phyloP scores from a whole-genome alignment of 768 basidiomycete genomes.

The Tricholoma terreum region DNA sequence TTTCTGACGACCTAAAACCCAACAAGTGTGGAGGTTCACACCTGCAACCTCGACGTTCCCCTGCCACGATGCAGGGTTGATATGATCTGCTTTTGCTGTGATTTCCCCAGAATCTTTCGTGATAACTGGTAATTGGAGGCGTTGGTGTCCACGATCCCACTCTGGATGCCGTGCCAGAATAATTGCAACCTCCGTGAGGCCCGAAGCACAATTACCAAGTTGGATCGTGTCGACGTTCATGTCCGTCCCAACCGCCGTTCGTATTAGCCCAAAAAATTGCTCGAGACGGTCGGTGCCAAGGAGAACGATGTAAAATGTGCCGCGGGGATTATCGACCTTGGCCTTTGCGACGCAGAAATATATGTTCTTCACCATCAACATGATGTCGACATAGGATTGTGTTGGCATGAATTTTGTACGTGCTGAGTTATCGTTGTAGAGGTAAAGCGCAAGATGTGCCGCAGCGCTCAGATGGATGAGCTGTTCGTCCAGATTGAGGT shows the following conservation, averaged over 20 bases:
- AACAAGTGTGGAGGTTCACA: slow-evolving; percentile 27
- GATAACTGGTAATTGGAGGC: slow-evolving; percentile 28
- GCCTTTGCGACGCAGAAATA: slow-evolving; percentile 37
- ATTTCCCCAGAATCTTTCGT: slow-evolving; percentile 18
- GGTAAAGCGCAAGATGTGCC: slow-evolving; percentile 23
- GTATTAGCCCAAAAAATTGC: slow-evolving; percentile 31
- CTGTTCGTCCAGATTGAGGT: no score
- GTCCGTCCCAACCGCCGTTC: slow-evolving; percentile 35
- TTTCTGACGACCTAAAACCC: slow-evolving; percentile 23
- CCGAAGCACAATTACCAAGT: slow-evolving; percentile 24
- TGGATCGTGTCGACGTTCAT: slow-evolving; percentile 25
- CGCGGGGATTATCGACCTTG: slow-evolving; percentile 30
- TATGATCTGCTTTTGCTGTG: no score
- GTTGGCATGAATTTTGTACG: neutral
- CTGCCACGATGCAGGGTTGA: slow-evolving; percentile 33
- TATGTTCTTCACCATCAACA: slow-evolving; percentile 39
- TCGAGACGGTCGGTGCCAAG: slow-evolving; percentile 38
- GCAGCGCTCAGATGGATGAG: slow-evolving; percentile 35
- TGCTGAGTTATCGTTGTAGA: neutral
- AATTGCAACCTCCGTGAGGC: no score
- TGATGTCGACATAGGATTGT: no score
- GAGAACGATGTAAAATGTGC: slow-evolving; percentile 31
- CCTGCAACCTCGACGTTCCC: slow-evolving; percentile 26
- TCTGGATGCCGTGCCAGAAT: slow-evolving; percentile 37
- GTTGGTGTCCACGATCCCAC: slow-evolving; percentile 36